Evolutionary conservation across 2,329 filamentous ascomycete species (phyloP).

Genomic region (Boeremia exigua): DNA sequence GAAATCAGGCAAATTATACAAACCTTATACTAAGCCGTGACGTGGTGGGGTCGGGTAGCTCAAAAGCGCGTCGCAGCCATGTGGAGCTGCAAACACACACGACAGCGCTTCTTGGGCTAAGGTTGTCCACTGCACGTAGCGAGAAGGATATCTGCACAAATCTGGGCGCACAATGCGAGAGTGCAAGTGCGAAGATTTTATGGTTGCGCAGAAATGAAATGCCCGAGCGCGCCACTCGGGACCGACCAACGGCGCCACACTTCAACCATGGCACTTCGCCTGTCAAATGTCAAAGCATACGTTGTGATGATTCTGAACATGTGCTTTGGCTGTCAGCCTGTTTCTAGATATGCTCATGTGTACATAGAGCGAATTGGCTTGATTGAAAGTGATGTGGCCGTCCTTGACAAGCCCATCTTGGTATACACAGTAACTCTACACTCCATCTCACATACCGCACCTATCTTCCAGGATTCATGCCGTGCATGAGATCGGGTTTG

Average conservation of each 20-base stretch:
- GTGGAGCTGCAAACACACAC: too few species aligned
- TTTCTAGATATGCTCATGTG: not conserved
- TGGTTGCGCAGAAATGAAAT: too few species aligned
- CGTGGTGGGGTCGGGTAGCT: not conserved
- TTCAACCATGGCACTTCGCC: not conserved
- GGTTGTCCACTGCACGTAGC: too few species aligned
- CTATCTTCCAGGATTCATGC: slow-evolving; percentile 67
- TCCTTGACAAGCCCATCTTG: not conserved
- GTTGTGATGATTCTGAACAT: too few species aligned
- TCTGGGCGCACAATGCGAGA: too few species aligned
- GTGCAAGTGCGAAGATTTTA: too few species aligned
- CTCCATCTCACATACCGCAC: not conserved
- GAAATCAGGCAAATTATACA: not conserved
- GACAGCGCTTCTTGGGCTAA: too few species aligned
- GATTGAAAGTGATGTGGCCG: not conserved
- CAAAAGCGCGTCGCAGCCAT: too few species aligned
- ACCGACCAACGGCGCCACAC: not conserved
- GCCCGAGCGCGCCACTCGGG: too few species aligned
- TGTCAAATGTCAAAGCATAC: too few species aligned
- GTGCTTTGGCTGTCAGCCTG: too few species aligned
- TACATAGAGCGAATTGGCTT: not conserved
- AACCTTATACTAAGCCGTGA: not conserved
- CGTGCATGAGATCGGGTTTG: slow-evolving; percentile 86
- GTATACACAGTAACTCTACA: slow-evolving; percentile 5
- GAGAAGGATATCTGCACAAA: too few species aligned